These are phyloP conservation scores for Botrytis paeoniae DNA, from an alignment of 2,329 filamentous ascomycete species.

Conservation along the genomic window DNA sequence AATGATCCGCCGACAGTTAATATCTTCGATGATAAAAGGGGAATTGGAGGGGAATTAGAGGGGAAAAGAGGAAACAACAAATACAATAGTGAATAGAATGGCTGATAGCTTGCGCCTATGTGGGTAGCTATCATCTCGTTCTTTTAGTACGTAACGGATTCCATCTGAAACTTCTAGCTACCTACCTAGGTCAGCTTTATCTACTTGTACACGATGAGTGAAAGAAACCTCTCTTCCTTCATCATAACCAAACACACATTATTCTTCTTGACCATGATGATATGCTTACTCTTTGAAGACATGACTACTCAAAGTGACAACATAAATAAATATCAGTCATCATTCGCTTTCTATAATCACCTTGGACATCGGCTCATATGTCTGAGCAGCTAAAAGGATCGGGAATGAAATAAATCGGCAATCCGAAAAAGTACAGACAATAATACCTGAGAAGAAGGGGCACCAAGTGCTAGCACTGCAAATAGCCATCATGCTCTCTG, in stretches of 20 bases:
- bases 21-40: background rate
- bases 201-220: background rate
- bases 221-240: background rate
- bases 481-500: background rate
- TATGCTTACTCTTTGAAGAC: background rate
- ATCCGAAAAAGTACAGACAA: background rate
- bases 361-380: background rate
- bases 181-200: background rate
- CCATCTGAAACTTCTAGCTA: background rate
- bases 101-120: background rate
- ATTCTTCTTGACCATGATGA: background rate
- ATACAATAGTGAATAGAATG: background rate
- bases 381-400: background rate
- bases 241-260: background rate
- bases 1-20: background rate
- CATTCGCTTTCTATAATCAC: background rate
- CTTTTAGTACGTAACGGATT: no score
- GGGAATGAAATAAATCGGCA: no score
- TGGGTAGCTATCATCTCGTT: no score
- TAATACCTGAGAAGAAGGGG: background rate
- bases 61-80: no score
- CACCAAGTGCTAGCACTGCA: background rate
- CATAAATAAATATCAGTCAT: background rate
- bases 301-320: background rate
- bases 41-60: background rate